Percentiles rank a stretch among this genome's conserved stretches.
Evolutionary conservation across 257 asterid species (phyloP).

Genomic region (Solanum gracilifrons): DNA sequence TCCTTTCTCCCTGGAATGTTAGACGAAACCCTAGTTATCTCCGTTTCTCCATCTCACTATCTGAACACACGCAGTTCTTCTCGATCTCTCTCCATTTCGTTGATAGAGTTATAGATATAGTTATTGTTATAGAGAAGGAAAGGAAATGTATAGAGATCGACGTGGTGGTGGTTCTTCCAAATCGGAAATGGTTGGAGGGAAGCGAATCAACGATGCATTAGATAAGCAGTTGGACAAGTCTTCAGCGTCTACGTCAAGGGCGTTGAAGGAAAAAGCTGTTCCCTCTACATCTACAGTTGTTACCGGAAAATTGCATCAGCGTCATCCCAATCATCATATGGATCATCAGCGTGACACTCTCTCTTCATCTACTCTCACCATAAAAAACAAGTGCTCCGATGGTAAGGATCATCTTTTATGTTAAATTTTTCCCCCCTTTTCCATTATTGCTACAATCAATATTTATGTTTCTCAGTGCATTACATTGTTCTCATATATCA

Average conservation of each 20-base stretch:
- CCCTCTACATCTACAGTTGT: conserved; percentile 47
- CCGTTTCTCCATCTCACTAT: background rate
- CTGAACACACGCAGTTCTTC: background rate
- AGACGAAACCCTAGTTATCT: background rate
- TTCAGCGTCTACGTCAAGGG: conserved; percentile 57
- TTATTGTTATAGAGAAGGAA: background rate
- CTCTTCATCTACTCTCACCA: conserved; percentile 13
- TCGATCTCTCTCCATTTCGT: background rate
- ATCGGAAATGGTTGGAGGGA: conserved; percentile 59
- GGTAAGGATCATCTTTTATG: conserved; percentile 25
- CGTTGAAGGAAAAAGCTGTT: conserved; percentile 35
- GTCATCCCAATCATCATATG: conserved; percentile 41
- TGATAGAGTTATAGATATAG: background rate
- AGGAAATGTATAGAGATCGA: conserved; percentile 67
- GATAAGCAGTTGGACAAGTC: conserved; percentile 93
- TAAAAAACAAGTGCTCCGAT: conserved; percentile 59
- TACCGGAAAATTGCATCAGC: conserved; percentile 23
- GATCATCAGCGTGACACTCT: background rate
- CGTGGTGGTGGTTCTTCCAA: conserved; percentile 49
- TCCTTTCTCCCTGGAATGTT: background rate
- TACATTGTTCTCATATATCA: background rate
- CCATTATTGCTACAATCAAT: background rate
- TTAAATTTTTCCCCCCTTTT: background rate
- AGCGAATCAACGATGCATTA: conserved; percentile 82
- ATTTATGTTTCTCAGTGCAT: background rate